Evolutionary conservation across 2,329 filamentous ascomycete species (phyloP).

Genomic region (Nothophoma quercina): DNA sequence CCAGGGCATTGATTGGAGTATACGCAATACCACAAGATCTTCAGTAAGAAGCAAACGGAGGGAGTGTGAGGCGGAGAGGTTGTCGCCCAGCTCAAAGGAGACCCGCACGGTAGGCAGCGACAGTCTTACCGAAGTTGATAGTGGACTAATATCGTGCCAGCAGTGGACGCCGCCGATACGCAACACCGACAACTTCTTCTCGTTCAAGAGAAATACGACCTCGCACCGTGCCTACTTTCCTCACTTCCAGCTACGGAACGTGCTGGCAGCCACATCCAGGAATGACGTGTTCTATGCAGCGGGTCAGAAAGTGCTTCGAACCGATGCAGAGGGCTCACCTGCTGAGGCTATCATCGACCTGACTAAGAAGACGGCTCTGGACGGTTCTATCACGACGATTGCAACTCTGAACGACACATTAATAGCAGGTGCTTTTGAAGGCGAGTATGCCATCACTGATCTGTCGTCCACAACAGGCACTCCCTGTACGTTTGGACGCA

Average conservation of each 20-base stretch:
- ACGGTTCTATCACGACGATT: slow-evolving; percentile 61
- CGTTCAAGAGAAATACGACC: slow-evolving; percentile 58
- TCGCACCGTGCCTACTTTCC: slow-evolving; percentile 59
- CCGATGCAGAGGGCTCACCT: slow-evolving; percentile 55
- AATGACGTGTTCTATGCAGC: slow-evolving; percentile 64
- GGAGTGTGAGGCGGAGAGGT: slow-evolving; percentile 30
- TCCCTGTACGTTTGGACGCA: slow-evolving; percentile 53
- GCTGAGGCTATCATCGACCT: slow-evolving; percentile 59
- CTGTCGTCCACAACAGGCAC: slow-evolving; percentile 48
- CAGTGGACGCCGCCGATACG: slow-evolving; percentile 39
- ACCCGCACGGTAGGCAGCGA: slow-evolving; percentile 29
- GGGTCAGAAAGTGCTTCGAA: slow-evolving; percentile 57
- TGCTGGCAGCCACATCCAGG: slow-evolving; percentile 62
- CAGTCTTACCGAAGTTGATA: neutral
- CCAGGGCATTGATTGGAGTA: slow-evolving; percentile 50
- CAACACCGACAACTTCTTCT: slow-evolving; percentile 56
- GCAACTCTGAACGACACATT: slow-evolving; percentile 59
- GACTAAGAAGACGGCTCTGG: slow-evolving; percentile 46
- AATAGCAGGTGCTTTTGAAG: slow-evolving; percentile 64
- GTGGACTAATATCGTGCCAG: slow-evolving; percentile 1
- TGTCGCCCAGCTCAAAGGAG: slow-evolving; percentile 26
- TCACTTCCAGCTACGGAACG: slow-evolving; percentile 67
- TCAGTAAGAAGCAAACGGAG: slow-evolving; percentile 35
- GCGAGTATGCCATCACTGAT: slow-evolving; percentile 63
- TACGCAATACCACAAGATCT: slow-evolving; percentile 38